phyloP scores from a whole-genome alignment of 345 rosid genomes.

The Syzygium jambos region DNA sequence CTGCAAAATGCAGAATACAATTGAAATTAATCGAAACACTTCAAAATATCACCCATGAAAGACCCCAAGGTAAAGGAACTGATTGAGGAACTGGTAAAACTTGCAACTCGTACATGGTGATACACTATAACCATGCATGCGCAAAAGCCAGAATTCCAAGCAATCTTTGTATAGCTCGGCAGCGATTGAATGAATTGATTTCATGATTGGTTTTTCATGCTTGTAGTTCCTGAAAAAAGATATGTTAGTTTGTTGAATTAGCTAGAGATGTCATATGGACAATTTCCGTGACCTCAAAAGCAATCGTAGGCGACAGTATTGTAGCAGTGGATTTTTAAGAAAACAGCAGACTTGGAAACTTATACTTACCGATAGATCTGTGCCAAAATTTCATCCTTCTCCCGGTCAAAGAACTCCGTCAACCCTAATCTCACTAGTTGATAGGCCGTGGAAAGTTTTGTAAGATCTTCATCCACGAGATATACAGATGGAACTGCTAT shows the following conservation, averaged over 20 bases:
- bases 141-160: conserved; percentile 45
- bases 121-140: conserved; percentile 38
- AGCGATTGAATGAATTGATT: not conserved
- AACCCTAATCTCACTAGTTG: conserved; percentile 41
- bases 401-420: conserved; percentile 33
- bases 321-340: not conserved
- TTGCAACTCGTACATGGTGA: conserved; percentile 34
- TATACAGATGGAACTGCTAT: conserved; percentile 34
- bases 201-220: not conserved
- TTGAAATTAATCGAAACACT: not conserved
- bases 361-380: conserved; percentile 29
- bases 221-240: conserved; percentile 21
- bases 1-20: conserved; percentile 12
- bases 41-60: not conserved
- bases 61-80: not conserved
- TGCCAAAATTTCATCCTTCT: conserved; percentile 29
- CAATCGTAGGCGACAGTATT: not conserved
- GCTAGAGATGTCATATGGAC: not conserved
- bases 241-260: not conserved
- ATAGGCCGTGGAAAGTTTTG: conserved; percentile 39
- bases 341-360: not conserved
- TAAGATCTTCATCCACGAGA: conserved; percentile 44
- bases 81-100: not conserved
- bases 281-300: not conserved
- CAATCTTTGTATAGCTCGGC: conserved; percentile 38